These are phyloP conservation scores for Maudiozyma saulgeensis DNA, from an alignment of 805 yeast species.

Conservation along the genomic window DNA sequence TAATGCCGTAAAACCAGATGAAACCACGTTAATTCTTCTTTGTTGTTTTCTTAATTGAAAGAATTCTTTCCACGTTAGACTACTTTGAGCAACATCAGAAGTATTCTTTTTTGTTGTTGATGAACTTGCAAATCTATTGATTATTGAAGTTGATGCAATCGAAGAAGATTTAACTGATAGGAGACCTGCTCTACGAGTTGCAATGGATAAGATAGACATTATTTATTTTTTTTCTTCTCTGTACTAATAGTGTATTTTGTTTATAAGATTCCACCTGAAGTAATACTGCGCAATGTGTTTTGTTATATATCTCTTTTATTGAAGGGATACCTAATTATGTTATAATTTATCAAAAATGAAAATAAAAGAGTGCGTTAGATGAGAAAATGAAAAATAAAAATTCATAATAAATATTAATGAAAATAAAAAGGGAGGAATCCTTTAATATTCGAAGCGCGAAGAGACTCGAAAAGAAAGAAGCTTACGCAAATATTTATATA, in stretches of 20 bases:
- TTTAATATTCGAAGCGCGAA: too few relatives aligned
- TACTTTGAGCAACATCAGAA: background rate
- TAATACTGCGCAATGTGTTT: too few relatives aligned
- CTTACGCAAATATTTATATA: too few relatives aligned
- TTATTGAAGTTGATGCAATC: background rate
- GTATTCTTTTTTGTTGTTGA: background rate
- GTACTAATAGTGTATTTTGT: background rate
- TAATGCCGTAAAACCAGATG: conserved; percentile 61
- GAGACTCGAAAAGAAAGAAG: too few relatives aligned
- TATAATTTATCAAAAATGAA: too few relatives aligned
- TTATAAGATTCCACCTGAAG: too few relatives aligned
- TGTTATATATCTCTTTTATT: too few relatives aligned
- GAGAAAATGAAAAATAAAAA: too few relatives aligned
- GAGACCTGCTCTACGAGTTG: background rate
- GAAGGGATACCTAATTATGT: too few relatives aligned
- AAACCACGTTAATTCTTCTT: conserved; percentile 54
- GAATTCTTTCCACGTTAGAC: conserved; percentile 70
- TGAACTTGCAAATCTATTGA: conserved; percentile 1
- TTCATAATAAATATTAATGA: background rate
- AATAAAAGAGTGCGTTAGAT: too few relatives aligned
- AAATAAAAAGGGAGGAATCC: too few relatives aligned
- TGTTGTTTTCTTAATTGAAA: conserved; percentile 67
- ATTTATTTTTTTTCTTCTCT: background rate
- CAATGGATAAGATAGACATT: background rate
- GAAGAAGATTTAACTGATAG: background rate